Base-by-base conservation (phyloP, 306 rosid genomes). In the Cucumis melo region DNA sequence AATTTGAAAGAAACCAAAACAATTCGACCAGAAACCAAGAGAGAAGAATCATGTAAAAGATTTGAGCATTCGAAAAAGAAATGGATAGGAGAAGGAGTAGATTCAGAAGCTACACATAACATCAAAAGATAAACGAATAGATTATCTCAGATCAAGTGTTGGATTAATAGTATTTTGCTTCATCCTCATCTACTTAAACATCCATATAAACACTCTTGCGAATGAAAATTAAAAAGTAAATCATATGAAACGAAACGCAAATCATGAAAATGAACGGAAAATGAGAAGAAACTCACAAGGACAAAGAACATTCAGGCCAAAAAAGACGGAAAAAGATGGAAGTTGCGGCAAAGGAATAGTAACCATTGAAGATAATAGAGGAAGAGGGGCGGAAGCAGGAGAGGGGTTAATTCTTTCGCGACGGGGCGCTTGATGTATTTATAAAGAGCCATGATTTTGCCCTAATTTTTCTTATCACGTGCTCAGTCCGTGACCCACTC, bases 121-220 rank as follows among this genome's bases (percentile, higher is more conserved):
- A 70, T 70, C 75, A 70, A 17, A 5, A 70, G 75, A 70, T 24
- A 70, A 70, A 70, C 24, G 75, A 68, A 42, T 46, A 7, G 23
- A 70, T 70, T 70, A 70, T 70, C 75, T 70, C 75, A 70, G 75
- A 70, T 70, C 75, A 70, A 70, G 75, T 70, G 75, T 70, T 70
- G 75, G 75, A 70, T 70, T 70, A 23, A 7, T 24, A 7, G 38
- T 23, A 70, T 10, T 10, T 70, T 70, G 75, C 57, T 44, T 70
- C 75, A 70, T 70, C 75, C 10, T 68, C 56, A 44, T 70, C 75
- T 20, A 44, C 75, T 38, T 20, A 44, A 57, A 42, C 12, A 3
- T 42, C 11, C 56, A 13, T 7, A 3, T n/a, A 44, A 68, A 9
- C 34, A 41, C 39, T 4, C 4, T 20, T 39, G 10, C 23, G 51